phyloP scores from a whole-genome alignment of 345 rosid genomes.

The Eucalyptus tenuipes region DNA sequence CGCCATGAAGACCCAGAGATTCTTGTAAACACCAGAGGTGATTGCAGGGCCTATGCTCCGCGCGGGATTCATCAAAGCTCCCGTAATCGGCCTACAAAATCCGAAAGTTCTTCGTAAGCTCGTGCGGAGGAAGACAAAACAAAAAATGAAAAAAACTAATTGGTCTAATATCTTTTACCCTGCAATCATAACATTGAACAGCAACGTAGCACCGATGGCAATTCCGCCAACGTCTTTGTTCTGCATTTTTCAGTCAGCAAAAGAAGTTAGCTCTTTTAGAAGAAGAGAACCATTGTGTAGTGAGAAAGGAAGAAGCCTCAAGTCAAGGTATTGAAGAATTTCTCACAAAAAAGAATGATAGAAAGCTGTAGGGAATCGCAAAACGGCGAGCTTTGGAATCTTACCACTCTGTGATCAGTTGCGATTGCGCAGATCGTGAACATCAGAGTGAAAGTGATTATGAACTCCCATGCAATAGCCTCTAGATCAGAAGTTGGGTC shows the following conservation, averaged over 20 bases:
- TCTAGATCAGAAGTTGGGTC: slow-evolving; percentile 27
- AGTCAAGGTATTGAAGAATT: neutral
- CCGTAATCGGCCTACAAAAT: slow-evolving; percentile 35
- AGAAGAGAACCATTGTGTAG: neutral
- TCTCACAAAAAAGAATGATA: neutral
- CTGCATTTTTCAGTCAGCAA: slow-evolving; percentile 4
- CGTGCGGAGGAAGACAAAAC: neutral
- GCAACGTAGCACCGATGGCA: slow-evolving; percentile 17
- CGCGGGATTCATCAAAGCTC: slow-evolving; percentile 52
- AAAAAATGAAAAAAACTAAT: neutral
- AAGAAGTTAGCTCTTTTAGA: neutral
- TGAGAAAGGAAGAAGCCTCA: neutral
- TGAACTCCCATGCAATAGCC: slow-evolving; percentile 40
- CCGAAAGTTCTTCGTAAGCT: neutral
- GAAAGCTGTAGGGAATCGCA: neutral
- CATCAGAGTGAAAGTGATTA: slow-evolving; percentile 27
- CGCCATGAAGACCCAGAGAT: slow-evolving; percentile 26
- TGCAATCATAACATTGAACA: slow-evolving; percentile 24
- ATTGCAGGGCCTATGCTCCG: slow-evolving; percentile 45
- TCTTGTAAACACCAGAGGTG: slow-evolving; percentile 23
- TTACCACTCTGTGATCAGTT: slow-evolving; percentile 37
- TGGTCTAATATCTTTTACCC: slow-evolving; percentile 13
- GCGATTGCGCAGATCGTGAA: slow-evolving; percentile 20
- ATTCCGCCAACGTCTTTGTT: slow-evolving; percentile 17
- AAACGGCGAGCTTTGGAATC: neutral